A percentile compares a stretch with the other conserved stretches of the same genome.
phyloP scores from a whole-genome alignment of 129 eudicot species.

The Artemisia tridentata region DNA sequence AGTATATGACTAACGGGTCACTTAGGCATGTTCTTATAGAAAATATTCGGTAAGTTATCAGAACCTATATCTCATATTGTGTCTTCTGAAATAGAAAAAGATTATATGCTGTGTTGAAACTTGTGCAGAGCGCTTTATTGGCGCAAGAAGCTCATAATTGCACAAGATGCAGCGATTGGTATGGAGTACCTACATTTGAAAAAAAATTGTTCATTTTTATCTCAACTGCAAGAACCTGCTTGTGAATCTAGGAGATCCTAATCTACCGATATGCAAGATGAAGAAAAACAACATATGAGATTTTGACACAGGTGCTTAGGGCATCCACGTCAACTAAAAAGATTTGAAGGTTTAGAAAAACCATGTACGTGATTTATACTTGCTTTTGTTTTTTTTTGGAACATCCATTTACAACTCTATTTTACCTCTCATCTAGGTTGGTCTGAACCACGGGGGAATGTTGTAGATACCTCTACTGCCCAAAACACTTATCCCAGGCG shows the following conservation, averaged over 20 bases:
- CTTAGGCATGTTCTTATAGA: constrained; percentile 42
- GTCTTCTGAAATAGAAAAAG: not conserved
- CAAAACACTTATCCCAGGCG: no score
- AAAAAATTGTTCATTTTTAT: constrained; percentile 63
- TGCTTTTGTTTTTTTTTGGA: no score
- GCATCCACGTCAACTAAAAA: no score
- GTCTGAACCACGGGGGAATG: no score
- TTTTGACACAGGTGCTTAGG: no score
- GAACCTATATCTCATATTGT: not conserved
- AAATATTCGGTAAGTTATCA: constrained; percentile 43
- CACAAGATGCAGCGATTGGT: constrained; percentile 69
- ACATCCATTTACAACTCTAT: no score
- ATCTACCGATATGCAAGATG: constrained; percentile 69
- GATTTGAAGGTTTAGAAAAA: no score
- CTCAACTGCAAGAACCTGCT: constrained; percentile 71
- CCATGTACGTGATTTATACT: no score
- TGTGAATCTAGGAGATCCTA: constrained; percentile 69
- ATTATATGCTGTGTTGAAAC: no score
- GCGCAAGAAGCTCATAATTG: constrained; percentile 52
- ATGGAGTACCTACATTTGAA: constrained; percentile 71
- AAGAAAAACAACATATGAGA: not conserved
- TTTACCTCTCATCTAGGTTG: no score
- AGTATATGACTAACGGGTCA: no score
- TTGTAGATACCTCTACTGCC: no score
- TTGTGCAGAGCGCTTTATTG: constrained; percentile 44